Base-by-base conservation (phyloP, 768 basidiomycete species). In the Rhizopogon sp. region DNA sequence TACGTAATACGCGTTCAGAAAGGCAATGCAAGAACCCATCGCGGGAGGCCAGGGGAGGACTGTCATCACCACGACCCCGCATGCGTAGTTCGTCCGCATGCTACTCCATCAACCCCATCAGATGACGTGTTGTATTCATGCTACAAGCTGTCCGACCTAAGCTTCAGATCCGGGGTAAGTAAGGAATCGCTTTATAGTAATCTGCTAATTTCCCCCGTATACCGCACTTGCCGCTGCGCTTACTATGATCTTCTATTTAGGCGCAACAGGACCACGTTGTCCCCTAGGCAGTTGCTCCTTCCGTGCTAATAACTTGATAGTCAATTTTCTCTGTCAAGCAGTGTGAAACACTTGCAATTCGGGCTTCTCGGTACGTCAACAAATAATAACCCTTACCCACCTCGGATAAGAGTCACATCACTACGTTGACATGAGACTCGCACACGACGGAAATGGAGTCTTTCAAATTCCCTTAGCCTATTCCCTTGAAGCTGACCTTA, bases 1-100 rank as follows among this genome's bases (percentile, higher is more conserved):
- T 49, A 49, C 35, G 16, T 49, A 49, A 49, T 22, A 37, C 14
- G 22, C 8, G 13, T 49, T 49, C 14, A 37, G 22, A 31, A 49
- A 37, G 47, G 47, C 13, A 25, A 49, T 49, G 47, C 33, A 49
- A 40, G 47, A 35, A 25, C 37, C 47, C 20, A 37, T 49, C 46
- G 46, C 46, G 46, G 46, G 46, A 47, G 31, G 33, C 39, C 39
- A 14, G 20, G 46, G 46, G 46, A 35, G 17, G 33, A 6, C 39
- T 14, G 14, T 49, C 20, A 49, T 49, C 47, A 49, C 47, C 47
- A 49, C 47, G 47, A 49, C 47, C 47, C 35, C 47, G 47, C 47
- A 5, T 49, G 47, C 47, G 17, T 37, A 25, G 33, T 49, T 49
- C 14, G 33, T 22, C 47, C 14, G 47, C 47, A 49, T 37, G 13